These are phyloP conservation scores for Ramaria sp. DNA, from an alignment of 768 basidiomycete species.

Conservation along the genomic window DNA sequence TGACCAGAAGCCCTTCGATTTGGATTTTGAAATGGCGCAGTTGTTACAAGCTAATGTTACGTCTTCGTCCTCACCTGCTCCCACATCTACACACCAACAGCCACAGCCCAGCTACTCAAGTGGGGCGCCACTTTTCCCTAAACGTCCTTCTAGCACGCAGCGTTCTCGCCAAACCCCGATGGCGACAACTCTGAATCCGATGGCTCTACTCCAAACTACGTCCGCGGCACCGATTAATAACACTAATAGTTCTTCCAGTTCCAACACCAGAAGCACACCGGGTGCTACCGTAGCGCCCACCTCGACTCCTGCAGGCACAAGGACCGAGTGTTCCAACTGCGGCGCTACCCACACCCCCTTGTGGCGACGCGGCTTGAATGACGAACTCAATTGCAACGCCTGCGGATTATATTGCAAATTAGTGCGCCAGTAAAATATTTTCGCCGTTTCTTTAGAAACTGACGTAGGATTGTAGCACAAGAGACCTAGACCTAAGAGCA, in stretches of 20 bases:
- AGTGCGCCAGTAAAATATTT: slow-evolving; percentile 34
- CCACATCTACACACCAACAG: neutral
- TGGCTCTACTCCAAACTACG: slow-evolving; percentile 30
- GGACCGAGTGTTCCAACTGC: slow-evolving; percentile 82
- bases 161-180: neutral
- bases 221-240: slow-evolving; percentile 19
- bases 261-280: slow-evolving; percentile 26
- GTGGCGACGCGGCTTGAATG: slow-evolving; percentile 78
- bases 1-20: slow-evolving; percentile 4
- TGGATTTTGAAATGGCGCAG: slow-evolving; percentile 4
- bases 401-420: slow-evolving; percentile 83
- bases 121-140: neutral
- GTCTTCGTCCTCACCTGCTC: neutral
- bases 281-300: slow-evolving; percentile 19
- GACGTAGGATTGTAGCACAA: slow-evolving; percentile 48
- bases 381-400: slow-evolving; percentile 84
- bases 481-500: slow-evolving; percentile 78
- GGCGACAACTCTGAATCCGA: slow-evolving; percentile 6
- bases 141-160: neutral
- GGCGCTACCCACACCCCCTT: slow-evolving; percentile 83
- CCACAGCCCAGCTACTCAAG: neutral
- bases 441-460: neutral
- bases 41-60: neutral
- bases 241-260: slow-evolving; percentile 30
- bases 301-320: slow-evolving; percentile 45